A percentile compares a stretch with the other conserved stretches of the same genome.
phyloP scores from a whole-genome alignment of 1,139 yeast species.

The Kurtzmaniella natalensis region DNA sequence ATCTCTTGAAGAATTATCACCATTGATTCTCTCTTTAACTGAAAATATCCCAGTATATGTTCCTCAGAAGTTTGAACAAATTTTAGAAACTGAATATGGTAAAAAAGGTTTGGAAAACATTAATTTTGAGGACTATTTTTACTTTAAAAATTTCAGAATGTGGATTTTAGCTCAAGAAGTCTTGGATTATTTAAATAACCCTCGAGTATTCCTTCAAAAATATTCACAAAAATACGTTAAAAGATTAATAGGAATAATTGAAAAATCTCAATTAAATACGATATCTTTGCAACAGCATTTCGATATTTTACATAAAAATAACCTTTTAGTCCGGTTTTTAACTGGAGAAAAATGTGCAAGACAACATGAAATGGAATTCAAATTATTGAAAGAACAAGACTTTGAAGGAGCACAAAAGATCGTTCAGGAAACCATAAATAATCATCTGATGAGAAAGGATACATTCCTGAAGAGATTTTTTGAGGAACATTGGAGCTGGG shows the following conservation, averaged over 20 bases:
- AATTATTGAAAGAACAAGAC: slow-evolving; percentile 1
- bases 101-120: slow-evolving; percentile 20
- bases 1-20: slow-evolving; percentile 26
- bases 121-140: slow-evolving; percentile 23
- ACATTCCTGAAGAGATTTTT: slow-evolving; percentile 6
- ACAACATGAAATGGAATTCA: slow-evolving; percentile 13
- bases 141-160: slow-evolving; percentile 27
- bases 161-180: slow-evolving; percentile 27
- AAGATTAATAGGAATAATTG: slow-evolving; percentile 17
- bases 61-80: slow-evolving; percentile 25
- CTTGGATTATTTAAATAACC: slow-evolving; percentile 24
- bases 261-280: slow-evolving; percentile 18
- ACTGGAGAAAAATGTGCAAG: slow-evolving; percentile 11
- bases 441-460: slow-evolving; percentile 2
- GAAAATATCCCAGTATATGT: slow-evolving; percentile 33
- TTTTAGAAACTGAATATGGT: slow-evolving; percentile 29
- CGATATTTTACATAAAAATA: slow-evolving; percentile 23
- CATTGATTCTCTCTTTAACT: slow-evolving; percentile 24
- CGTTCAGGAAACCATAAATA: neutral
- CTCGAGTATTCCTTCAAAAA: slow-evolving; percentile 18
- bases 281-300: slow-evolving; percentile 23
- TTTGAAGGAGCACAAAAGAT: slow-evolving; percentile 3
- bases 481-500: slow-evolving; percentile 7
- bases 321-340: slow-evolving; percentile 6
- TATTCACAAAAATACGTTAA: slow-evolving; percentile 9